Percentiles rank a stretch among this genome's conserved stretches.
phyloP scores from a whole-genome alignment of 768 basidiomycete species.

The Leccinum disarticulatum region DNA sequence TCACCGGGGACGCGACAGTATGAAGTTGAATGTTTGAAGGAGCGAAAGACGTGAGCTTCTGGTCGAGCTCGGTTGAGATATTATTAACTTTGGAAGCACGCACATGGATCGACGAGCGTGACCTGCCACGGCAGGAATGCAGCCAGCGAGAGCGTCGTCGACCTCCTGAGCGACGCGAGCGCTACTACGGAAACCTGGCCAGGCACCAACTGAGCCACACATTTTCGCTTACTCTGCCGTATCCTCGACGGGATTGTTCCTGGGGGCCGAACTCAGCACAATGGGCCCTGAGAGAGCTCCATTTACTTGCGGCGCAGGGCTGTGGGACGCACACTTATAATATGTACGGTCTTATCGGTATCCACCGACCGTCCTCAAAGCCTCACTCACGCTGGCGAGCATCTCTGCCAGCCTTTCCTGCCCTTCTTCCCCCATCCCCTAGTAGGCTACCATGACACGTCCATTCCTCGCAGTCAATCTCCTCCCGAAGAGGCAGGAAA shows the following conservation, averaged over 20 bases:
- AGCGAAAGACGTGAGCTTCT: neutral
- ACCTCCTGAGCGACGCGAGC: neutral
- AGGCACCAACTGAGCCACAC: neutral
- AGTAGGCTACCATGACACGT: slow-evolving; percentile 16
- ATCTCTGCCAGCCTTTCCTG: neutral
- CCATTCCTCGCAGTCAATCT: slow-evolving; percentile 44
- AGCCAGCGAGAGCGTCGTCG: neutral
- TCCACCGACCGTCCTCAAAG: neutral
- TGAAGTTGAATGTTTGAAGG: neutral
- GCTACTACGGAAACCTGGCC: neutral
- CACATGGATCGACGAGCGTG: neutral
- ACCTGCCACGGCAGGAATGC: neutral
- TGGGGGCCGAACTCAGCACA: slow-evolving; percentile 5
- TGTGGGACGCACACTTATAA: slow-evolving; percentile 5
- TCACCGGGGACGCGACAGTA: neutral
- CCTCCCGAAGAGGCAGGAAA: slow-evolving; percentile 47
- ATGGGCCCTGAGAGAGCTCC: slow-evolving; percentile 2
- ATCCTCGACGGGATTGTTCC: slow-evolving; percentile 15
- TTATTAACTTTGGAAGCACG: neutral
- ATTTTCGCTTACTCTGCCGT: slow-evolving; percentile 15
- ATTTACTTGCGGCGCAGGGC: slow-evolving; percentile 9
- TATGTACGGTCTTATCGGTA: slow-evolving; percentile 2
- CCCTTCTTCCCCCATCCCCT: neutral
- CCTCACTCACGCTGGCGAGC: neutral
- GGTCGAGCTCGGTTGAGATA: neutral